Conservation (phyloP, 345 rosid genomes). For the Gossypium bickii region DNA sequence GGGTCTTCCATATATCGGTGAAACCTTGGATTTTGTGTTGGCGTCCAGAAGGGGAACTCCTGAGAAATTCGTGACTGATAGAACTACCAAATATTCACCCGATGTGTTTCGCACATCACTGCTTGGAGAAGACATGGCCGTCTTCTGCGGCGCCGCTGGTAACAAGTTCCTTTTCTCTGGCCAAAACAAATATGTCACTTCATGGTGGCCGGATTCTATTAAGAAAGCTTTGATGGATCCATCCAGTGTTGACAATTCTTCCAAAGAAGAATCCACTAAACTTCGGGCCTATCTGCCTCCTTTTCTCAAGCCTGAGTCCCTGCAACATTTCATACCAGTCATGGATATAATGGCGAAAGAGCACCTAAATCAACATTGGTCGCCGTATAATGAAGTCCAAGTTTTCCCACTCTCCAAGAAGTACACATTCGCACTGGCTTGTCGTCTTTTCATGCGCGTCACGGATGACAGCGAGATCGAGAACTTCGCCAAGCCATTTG, state of each 20-base stretch:
- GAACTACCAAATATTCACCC: slow-evolving; percentile 25
- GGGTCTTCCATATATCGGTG: slow-evolving; percentile 27
- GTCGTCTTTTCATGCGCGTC: slow-evolving; percentile 27
- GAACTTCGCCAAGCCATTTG: slow-evolving; percentile 17
- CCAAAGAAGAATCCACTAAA: slow-evolving; percentile 17
- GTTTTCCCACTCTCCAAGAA: slow-evolving; percentile 29
- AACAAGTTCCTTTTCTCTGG: slow-evolving; percentile 33
- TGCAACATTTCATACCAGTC: slow-evolving; percentile 23
- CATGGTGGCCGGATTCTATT: slow-evolving; percentile 35
- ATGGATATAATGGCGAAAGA: slow-evolving; percentile 35
- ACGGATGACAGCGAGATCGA: slow-evolving; percentile 11
- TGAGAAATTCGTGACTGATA: slow-evolving; percentile 26
- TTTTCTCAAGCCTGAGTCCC: slow-evolving; percentile 26
- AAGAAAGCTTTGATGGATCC: slow-evolving; percentile 24
- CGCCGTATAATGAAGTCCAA: slow-evolving; percentile 18
- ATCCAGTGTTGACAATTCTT: background rate
- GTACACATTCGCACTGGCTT: slow-evolving; percentile 31
- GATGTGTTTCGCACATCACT: slow-evolving; percentile 26
- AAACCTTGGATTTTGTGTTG: slow-evolving; percentile 19
- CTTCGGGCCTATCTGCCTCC: slow-evolving; percentile 19
- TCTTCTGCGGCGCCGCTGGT: slow-evolving; percentile 26
- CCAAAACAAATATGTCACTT: slow-evolving; percentile 28
- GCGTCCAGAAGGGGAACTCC: slow-evolving; percentile 14
- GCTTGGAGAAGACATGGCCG: slow-evolving; percentile 26
- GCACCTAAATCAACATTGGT: slow-evolving; percentile 24